phyloP scores from a whole-genome alignment of 1,139 yeast genomes.

The Geotrichum europaeum region DNA sequence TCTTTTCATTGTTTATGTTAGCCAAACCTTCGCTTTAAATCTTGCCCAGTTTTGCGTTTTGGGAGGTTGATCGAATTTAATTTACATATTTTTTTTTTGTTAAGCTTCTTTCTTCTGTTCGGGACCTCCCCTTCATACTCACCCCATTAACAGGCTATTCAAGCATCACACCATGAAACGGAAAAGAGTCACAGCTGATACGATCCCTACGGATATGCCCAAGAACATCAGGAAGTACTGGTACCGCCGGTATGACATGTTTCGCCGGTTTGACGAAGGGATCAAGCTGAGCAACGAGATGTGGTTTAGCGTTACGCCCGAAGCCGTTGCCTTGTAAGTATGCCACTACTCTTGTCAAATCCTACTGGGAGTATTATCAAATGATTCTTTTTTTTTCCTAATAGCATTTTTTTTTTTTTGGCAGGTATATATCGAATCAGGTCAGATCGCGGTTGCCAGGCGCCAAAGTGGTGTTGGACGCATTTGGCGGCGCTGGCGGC shows the following conservation, averaged over 20 bases:
- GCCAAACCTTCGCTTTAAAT: too few relatives aligned
- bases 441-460: conserved; percentile 47
- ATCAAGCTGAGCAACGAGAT: conserved; percentile 66
- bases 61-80: too few relatives aligned
- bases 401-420: not conserved
- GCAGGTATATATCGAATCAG: conserved; percentile 45
- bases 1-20: too few relatives aligned
- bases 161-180: not conserved
- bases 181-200: not conserved
- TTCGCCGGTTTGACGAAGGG: conserved; percentile 61
- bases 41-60: too few relatives aligned
- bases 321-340: conserved; percentile 48
- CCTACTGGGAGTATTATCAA: not conserved
- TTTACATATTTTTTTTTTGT: too few relatives aligned
- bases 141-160: not conserved
- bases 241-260: conserved; percentile 52
- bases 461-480: conserved; percentile 48
- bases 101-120: not conserved
- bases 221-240: conserved; percentile 44
- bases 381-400: not conserved
- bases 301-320: conserved; percentile 94
- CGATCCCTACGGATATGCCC: conserved; percentile 12
- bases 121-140: not conserved
- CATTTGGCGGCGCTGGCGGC: conserved; percentile 96
- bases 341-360: not conserved